Evolutionary conservation across 352 stramenopile genomes (phyloP).

Genomic region (Globisporangium acanthophoron): DNA sequence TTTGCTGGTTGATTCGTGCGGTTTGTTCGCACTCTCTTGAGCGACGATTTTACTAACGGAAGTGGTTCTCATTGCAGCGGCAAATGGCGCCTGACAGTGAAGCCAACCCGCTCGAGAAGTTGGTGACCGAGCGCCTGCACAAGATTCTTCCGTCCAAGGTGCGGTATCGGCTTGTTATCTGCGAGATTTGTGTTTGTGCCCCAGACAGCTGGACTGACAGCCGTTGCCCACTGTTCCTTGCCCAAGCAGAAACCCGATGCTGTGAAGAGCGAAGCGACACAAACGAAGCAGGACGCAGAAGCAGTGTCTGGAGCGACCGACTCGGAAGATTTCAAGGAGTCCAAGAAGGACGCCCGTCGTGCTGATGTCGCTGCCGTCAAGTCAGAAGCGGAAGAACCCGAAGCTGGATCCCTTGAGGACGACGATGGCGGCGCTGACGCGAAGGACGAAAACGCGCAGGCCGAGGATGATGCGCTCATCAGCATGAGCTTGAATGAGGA

Average conservation of each 20-base stretch:
- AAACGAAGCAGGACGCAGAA: constrained; percentile 15
- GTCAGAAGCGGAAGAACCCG: not conserved
- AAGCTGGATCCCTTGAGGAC: not conserved
- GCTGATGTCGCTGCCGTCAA: not conserved
- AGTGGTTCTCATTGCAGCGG: constrained; percentile 10
- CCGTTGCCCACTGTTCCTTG: not conserved
- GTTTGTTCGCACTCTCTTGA: not conserved
- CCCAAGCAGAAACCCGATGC: constrained; percentile 6
- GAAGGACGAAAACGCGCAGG: constrained; percentile 4
- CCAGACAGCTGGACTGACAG: no score
- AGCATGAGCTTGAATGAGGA: constrained; percentile 76
- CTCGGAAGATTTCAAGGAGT: constrained; percentile 34
- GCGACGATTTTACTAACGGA: not conserved
- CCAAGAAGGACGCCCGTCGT: constrained; percentile 5
- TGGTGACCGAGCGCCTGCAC: constrained; percentile 43
- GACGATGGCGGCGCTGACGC: constrained; percentile 3
- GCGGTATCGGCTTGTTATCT: not conserved
- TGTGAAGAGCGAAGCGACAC: not conserved
- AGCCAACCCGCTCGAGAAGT: constrained; percentile 26
- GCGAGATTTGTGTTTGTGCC: not conserved
- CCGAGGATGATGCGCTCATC: constrained; percentile 55
- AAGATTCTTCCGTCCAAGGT: constrained; percentile 42
- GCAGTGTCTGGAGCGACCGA: constrained; percentile 19
- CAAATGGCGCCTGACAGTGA: constrained; percentile 21
- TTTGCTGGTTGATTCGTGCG: not conserved